Evolutionary conservation across 2,329 filamentous ascomycete species (phyloP).

Genomic region (Venturia pyrina): DNA sequence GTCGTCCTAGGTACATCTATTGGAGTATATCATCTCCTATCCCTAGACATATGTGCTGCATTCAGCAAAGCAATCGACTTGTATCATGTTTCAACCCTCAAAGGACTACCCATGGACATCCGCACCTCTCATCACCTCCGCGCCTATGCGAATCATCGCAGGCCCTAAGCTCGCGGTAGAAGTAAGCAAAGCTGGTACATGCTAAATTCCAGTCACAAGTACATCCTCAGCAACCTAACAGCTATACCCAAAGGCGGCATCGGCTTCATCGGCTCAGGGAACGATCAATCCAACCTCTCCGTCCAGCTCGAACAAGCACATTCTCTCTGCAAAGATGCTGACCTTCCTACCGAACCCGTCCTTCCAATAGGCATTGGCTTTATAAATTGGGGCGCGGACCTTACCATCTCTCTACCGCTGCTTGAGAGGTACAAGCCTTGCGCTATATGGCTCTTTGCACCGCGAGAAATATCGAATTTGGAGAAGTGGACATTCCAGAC

Average conservation of each 20-base stretch:
- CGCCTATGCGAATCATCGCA: constrained; percentile 60
- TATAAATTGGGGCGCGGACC: constrained; percentile 41
- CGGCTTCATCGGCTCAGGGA: constrained; percentile 37
- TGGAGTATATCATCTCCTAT: not conserved
- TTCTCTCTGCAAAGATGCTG: constrained; percentile 14
- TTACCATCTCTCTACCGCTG: constrained; percentile 39
- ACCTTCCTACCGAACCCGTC: constrained; percentile 13
- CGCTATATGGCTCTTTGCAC: constrained; percentile 60
- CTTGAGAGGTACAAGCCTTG: constrained; percentile 44
- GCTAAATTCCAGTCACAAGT: not conserved
- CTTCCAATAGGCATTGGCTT: constrained; percentile 53
- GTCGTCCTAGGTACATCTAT: not conserved
- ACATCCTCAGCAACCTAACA: not conserved
- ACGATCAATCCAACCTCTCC: constrained; percentile 27
- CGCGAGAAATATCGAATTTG: constrained; percentile 31
- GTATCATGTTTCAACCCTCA: not conserved
- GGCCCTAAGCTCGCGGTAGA: constrained; percentile 47
- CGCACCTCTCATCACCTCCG: constrained; percentile 48
- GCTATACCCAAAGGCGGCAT: constrained; percentile 28
- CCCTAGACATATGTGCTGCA: not conserved
- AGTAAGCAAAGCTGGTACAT: constrained; percentile 43
- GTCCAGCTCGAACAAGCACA: constrained; percentile 21
- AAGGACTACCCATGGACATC: constrained; percentile 47
- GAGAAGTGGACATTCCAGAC: constrained; percentile 23
- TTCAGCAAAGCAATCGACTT: not conserved